phyloP scores from a whole-genome alignment of 805 yeast genomes.

The Teunomyces atbi region DNA sequence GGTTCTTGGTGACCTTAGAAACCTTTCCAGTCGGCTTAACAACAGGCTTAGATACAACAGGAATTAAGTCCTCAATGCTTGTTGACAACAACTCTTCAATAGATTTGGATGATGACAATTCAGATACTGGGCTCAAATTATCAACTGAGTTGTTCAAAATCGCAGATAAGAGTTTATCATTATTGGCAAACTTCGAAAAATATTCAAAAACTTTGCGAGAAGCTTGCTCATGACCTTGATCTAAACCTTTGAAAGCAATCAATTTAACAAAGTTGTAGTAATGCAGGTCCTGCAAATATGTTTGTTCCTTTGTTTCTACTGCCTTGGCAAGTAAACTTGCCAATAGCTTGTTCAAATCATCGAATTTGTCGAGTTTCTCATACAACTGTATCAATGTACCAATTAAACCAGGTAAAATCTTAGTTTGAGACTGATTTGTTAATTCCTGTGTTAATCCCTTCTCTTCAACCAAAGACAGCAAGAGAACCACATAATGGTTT shows the following conservation, averaged over 20 bases:
- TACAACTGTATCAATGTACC: constrained; percentile 8
- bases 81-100: constrained; percentile 34
- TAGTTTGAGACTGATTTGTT: neutral
- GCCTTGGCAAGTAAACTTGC: neutral
- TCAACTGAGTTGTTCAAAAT: constrained; percentile 18
- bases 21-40: constrained; percentile 5
- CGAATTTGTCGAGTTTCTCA: neutral
- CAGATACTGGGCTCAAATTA: constrained; percentile 17
- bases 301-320: neutral
- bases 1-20: constrained; percentile 23
- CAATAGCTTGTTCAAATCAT: neutral
- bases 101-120: constrained; percentile 14
- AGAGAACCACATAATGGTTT: constrained; percentile 20
- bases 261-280: constrained; percentile 28
- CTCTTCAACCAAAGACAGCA: neutral
- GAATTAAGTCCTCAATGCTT: constrained; percentile 18
- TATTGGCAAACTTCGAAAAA: constrained; percentile 13
- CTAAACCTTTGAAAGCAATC: constrained; percentile 30
- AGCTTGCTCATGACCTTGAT: constrained; percentile 12
- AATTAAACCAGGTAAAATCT: constrained; percentile 12
- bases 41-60: constrained; percentile 18
- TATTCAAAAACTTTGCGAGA: constrained; percentile 17
- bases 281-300: constrained; percentile 6
- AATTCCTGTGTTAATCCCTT: neutral
- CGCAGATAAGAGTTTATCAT: constrained; percentile 25